Evolutionary conservation across 805 yeast genomes (phyloP), one percentile per base, ranked within the genome.

Genomic region (Wickerhamomyces silvicola): DNA sequence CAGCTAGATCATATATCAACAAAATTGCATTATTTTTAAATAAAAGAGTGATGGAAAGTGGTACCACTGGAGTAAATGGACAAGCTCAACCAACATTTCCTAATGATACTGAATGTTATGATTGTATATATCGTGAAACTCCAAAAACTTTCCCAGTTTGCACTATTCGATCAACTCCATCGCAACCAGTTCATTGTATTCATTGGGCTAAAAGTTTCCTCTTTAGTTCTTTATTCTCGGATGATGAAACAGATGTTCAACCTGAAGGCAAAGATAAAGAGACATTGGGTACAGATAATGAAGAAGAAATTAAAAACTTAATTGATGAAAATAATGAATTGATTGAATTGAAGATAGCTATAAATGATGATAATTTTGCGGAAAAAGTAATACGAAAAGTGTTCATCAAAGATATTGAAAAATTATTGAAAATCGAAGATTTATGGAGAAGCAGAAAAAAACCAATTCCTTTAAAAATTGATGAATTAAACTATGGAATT

Each of bases 121-220:
- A 87, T 40, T 92, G 99, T 57, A 75, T 78, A 17, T 75, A 81
- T 5, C 86, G 90, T 49, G 92, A 78, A 22, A 78, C 94, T 0
- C 95, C 97, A 6, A 87, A 83, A 50, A 71, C 92, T 0, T 92
- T 77, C 55, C 97, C 99, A 0, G 96, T 92, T 2, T 92, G 99
- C 56, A 92, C 98, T 0, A 92, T 92, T 37, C 68, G 99, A 42
- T 85, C 96, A 6, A 92, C 98, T 0, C 99, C 99, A 0, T 84
- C 95, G 0, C 87, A 83, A 51, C 97, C 97, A 0, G 80, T 92
- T 6, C 99, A 92, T 52, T 87, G 96, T 56, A 80, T 92, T 17
- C 95, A 94, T 1, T 92, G 99, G 99, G 94, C 97, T 7, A 92
- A 92, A 53, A 85, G 82, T 46, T 94, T 85, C 50, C 59, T 92